Evolutionary conservation across 176 grass and related monocot species (phyloP).

Genomic region (Avena eriantha): DNA sequence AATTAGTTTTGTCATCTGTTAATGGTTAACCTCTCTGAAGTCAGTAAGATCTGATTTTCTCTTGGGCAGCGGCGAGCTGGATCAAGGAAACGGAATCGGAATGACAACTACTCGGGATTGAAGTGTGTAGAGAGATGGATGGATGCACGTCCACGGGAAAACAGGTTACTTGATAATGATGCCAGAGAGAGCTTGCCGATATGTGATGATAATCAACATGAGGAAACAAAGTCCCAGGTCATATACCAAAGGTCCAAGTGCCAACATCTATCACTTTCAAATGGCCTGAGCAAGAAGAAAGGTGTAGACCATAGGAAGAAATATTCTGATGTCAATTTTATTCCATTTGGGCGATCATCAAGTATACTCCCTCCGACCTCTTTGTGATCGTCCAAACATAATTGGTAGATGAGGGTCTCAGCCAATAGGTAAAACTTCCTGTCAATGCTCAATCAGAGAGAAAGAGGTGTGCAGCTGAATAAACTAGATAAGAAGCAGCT

Average conservation of each 20-base stretch:
- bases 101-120: constrained; percentile 77
- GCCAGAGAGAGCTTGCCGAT: constrained; percentile 53
- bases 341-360: constrained; percentile 50
- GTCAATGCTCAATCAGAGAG: constrained; percentile 46
- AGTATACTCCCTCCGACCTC: constrained; percentile 52
- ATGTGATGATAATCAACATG: constrained; percentile 51
- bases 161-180: constrained; percentile 72
- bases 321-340: constrained; percentile 65
- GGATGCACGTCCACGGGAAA: constrained; percentile 97
- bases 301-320: constrained; percentile 39
- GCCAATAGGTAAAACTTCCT: constrained; percentile 46
- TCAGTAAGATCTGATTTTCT: constrained; percentile 41
- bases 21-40: neutral
- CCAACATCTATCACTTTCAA: neutral
- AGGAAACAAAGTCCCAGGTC: constrained; percentile 47
- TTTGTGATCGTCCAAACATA: constrained; percentile 61
- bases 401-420: constrained; percentile 49
- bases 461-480: constrained; percentile 50
- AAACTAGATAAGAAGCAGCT: constrained; percentile 60
- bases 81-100: constrained; percentile 66
- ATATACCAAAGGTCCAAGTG: constrained; percentile 64
- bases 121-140: constrained; percentile 82
- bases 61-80: constrained; percentile 75
- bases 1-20: constrained; percentile 16
- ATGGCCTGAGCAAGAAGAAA: no score